Evolutionary conservation across 306 rosid species (phyloP).

Genomic region (Prosopis cineraria): DNA sequence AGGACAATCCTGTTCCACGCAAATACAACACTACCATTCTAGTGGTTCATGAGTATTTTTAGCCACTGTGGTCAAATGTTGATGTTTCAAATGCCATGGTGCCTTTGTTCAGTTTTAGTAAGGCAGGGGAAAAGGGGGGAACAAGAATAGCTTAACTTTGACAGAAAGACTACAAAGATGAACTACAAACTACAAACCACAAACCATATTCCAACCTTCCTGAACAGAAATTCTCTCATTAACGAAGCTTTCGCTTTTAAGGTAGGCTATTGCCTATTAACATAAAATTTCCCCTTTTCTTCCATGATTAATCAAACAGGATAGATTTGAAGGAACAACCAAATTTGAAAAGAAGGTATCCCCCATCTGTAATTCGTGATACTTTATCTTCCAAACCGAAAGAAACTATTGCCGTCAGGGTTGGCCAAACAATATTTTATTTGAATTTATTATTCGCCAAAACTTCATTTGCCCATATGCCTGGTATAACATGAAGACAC

Average conservation of each 20-base stretch:
- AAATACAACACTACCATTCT: neutral
- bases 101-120: neutral
- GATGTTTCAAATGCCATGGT: neutral
- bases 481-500: neutral
- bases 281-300: neutral
- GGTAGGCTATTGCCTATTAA: neutral
- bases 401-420: neutral
- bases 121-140: neutral
- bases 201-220: neutral
- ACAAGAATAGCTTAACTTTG: neutral
- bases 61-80: neutral
- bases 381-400: neutral
- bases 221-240: neutral
- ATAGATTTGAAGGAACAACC: too few species aligned
- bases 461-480: neutral
- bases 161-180: neutral
- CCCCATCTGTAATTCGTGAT: too few species aligned
- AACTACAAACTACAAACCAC: neutral
- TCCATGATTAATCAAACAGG: neutral
- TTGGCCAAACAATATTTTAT: neutral
- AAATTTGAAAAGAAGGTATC: too few species aligned
- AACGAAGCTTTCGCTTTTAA: neutral
- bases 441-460: neutral
- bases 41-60: neutral
- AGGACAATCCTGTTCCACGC: neutral